phyloP scores from a whole-genome alignment of 805 yeast species.

The Ogataea wickerhamii region DNA sequence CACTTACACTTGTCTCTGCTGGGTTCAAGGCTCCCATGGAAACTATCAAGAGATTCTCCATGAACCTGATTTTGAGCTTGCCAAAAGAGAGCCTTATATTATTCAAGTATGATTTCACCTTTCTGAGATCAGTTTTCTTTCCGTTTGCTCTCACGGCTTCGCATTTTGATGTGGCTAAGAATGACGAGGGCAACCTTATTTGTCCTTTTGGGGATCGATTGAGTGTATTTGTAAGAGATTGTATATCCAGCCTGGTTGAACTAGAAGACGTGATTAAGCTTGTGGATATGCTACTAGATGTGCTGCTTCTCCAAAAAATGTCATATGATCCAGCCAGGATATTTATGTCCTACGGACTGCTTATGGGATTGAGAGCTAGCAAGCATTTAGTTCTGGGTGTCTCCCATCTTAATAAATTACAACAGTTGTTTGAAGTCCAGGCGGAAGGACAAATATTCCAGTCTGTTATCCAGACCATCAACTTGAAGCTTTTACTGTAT shows the following conservation, averaged over 20 bases:
- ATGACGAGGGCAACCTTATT: constrained; percentile 26
- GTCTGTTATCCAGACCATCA: constrained; percentile 47
- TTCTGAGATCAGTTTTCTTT: constrained; percentile 43
- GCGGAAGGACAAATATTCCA: constrained; percentile 45
- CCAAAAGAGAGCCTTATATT: constrained; percentile 42
- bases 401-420: constrained; percentile 31
- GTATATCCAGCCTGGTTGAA: constrained; percentile 29
- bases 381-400: constrained; percentile 13
- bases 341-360: constrained; percentile 54
- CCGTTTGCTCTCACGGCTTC: constrained; percentile 63
- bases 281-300: constrained; percentile 36
- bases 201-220: constrained; percentile 53
- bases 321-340: constrained; percentile 71
- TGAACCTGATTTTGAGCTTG: constrained; percentile 53
- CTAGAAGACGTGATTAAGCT: constrained; percentile 12
- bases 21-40: constrained; percentile 78
- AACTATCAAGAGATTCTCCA: constrained; percentile 62
- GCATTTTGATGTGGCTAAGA: constrained; percentile 46
- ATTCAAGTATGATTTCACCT: constrained; percentile 40
- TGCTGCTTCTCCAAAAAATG: constrained; percentile 45
- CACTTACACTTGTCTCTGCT: constrained; percentile 65
- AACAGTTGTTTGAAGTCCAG: constrained; percentile 32
- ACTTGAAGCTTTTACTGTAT: constrained; percentile 43
- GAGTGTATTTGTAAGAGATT: neutral
- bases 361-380: constrained; percentile 42